A percentile compares a stretch with the other conserved stretches of the same genome.
Evolutionary conservation across 1,284 basidiomycete genomes (phyloP).

Genomic region (Fomitopsis betulina): DNA sequence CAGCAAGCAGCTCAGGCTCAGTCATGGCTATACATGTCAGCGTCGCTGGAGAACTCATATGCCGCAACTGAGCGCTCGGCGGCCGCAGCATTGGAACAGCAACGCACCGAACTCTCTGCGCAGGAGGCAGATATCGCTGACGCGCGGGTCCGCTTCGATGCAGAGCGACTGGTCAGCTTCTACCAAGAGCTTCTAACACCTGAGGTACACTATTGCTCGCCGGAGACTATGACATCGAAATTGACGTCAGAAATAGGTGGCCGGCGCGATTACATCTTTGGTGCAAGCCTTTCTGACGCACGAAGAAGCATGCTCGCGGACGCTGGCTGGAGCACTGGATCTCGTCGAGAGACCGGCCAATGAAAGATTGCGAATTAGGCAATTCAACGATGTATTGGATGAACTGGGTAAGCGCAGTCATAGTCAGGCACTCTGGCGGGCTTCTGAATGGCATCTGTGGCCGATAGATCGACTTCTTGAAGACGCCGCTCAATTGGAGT

Average conservation of each 20-base stretch:
- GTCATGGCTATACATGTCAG: slow-evolving; percentile 24
- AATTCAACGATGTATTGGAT: slow-evolving; percentile 12
- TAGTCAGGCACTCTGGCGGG: neutral
- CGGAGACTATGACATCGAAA: too few relatives aligned
- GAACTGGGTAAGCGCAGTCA: slow-evolving; percentile 11
- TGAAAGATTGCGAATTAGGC: slow-evolving; percentile 10
- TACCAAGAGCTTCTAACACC: slow-evolving; percentile 20
- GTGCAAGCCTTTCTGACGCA: slow-evolving; percentile 9
- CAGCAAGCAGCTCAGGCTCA: slow-evolving; percentile 20
- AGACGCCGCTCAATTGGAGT: slow-evolving; percentile 1
- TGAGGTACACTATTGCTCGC: neutral
- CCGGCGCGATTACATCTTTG: slow-evolving; percentile 9
- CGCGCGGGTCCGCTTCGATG: slow-evolving; percentile 20
- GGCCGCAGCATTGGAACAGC: slow-evolving; percentile 8
- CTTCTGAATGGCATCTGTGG: neutral
- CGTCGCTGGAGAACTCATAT: slow-evolving; percentile 13
- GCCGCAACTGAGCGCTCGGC: slow-evolving; percentile 6
- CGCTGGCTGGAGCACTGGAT: slow-evolving; percentile 6
- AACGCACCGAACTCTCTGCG: slow-evolving; percentile 7
- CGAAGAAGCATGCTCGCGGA: slow-evolving; percentile 9
- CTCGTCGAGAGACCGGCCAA: slow-evolving; percentile 10
- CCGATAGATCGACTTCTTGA: slow-evolving; percentile 7
- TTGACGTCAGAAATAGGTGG: slow-evolving; percentile 8
- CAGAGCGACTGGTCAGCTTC: slow-evolving; percentile 19
- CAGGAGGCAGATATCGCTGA: slow-evolving; percentile 24